Conservation (phyloP, 1,284 basidiomycete genomes). For the Microbotryomycetes sp. region DNA sequence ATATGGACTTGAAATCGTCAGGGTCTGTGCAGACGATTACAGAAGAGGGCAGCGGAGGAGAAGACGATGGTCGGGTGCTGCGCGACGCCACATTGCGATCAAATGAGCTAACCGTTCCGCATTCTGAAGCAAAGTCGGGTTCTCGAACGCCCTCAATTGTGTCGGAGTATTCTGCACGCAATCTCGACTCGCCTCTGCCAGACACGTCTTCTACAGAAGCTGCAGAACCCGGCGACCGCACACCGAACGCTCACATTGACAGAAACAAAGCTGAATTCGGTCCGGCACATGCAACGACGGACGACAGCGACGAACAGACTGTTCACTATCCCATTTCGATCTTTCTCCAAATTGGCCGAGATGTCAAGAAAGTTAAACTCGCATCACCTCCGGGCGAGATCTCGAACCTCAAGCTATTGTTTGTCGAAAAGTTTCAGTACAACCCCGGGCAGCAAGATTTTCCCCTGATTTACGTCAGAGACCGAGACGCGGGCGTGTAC, state of each 20-base stretch:
- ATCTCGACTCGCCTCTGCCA: neutral
- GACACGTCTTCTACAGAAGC: neutral
- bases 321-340: conserved; percentile 52
- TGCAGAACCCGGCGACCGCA: neutral
- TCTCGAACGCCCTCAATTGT: conserved; percentile 1
- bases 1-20: neutral
- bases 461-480: conserved; percentile 90
- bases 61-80: neutral
- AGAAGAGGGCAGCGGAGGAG: neutral
- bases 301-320: neutral
- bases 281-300: neutral
- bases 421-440: conserved; percentile 92
- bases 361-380: conserved; percentile 79
- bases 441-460: conserved; percentile 84
- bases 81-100: too few relatives aligned
- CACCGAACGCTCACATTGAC: conserved; percentile 2
- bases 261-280: too few relatives aligned
- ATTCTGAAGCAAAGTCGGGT: neutral
- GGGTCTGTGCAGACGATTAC: conserved; percentile 5
- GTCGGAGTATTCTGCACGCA: conserved; percentile 1
- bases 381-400: conserved; percentile 58
- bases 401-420: conserved; percentile 68
- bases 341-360: conserved; percentile 83
- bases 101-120: too few relatives aligned
- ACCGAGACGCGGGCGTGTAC: conserved; percentile 80